Conservation (phyloP, 1,284 basidiomycete genomes). For the Pterula multifida region DNA sequence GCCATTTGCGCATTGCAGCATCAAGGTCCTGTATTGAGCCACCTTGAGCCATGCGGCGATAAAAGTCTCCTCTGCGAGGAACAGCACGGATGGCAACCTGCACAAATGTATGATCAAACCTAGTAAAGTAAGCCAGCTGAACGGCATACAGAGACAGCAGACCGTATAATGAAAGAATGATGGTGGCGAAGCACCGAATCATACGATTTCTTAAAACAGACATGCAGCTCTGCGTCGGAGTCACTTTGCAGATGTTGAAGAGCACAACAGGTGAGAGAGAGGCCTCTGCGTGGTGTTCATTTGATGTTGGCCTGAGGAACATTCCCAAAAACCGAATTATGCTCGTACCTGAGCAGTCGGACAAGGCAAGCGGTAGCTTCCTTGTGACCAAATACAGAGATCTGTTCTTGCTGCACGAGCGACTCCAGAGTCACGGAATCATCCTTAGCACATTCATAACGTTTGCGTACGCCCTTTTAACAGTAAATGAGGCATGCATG, state of each 20-base stretch:
- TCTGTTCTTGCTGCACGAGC: constrained; percentile 59
- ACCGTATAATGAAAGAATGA: constrained; percentile 77
- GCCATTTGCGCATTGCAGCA: constrained; percentile 69
- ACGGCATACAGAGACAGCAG: constrained; percentile 67
- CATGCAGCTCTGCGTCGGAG: constrained; percentile 58
- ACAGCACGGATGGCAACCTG: constrained; percentile 92
- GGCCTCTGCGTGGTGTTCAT: constrained; percentile 43
- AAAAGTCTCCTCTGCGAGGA: constrained; percentile 81
- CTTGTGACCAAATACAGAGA: constrained; percentile 28
- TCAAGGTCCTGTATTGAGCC: constrained; percentile 68
- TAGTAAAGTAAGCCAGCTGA: constrained; percentile 4
- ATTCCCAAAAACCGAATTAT: too few species aligned
- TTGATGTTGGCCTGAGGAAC: too few species aligned
- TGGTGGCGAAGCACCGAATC: constrained; percentile 74
- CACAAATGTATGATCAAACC: constrained; percentile 5
- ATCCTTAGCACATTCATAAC: constrained; percentile 44
- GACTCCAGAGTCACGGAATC: constrained; percentile 67
- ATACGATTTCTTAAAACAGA: constrained; percentile 83
- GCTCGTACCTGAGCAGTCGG: constrained; percentile 65
- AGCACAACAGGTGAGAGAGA: constrained; percentile 75
- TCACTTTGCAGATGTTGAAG: constrained; percentile 70
- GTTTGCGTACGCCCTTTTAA: constrained; percentile 66
- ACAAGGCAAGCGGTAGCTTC: constrained; percentile 54
- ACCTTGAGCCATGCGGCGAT: constrained; percentile 75
- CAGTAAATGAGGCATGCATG: constrained; percentile 8